These are phyloP conservation scores for Glaciozyma martinii DNA, from an alignment of 768 basidiomycete genomes.

Conservation along the genomic window DNA sequence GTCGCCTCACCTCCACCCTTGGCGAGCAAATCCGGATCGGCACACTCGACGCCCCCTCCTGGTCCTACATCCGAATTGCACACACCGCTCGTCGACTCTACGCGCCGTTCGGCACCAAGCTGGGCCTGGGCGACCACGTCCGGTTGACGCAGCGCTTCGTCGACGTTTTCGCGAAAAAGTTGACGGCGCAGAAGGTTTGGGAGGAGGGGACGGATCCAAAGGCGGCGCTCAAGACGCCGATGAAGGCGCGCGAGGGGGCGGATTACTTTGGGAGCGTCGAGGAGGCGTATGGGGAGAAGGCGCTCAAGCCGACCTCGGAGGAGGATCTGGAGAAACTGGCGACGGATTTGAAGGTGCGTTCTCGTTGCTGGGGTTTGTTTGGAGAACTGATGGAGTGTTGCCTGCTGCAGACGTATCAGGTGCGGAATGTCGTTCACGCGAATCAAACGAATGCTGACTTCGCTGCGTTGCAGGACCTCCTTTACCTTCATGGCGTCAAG, in stretches of 20 bases:
- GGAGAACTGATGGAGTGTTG: not conserved
- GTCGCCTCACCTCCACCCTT: conserved; percentile 54
- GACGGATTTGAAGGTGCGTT: conserved; percentile 54
- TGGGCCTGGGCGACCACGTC: conserved; percentile 77
- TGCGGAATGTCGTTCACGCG: conserved; percentile 3
- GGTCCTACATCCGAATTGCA: conserved; percentile 64
- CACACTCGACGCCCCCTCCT: conserved; percentile 75
- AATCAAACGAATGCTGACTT: conserved; percentile 44
- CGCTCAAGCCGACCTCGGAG: conserved; percentile 11
- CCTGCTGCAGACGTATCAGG: not conserved
- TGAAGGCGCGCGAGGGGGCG: conserved; percentile 13
- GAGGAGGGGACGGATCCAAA: not conserved
- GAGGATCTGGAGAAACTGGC: conserved; percentile 38
- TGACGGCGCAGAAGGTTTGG: conserved; percentile 1
- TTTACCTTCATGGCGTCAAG: conserved; percentile 61
- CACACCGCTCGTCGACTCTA: conserved; percentile 74
- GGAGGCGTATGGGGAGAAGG: not conserved
- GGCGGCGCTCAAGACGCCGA: conserved; percentile 16
- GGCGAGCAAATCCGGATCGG: conserved; percentile 63
- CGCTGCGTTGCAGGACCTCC: conserved; percentile 49
- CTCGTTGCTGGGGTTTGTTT: not conserved
- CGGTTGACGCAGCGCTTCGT: conserved; percentile 65
- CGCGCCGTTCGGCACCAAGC: conserved; percentile 74
- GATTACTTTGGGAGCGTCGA: conserved; percentile 13
- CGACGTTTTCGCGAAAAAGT: conserved; percentile 56